A percentile compares a stretch with the other conserved stretches of the same genome.
phyloP scores from a whole-genome alignment of 352 stramenopile genomes.

The Pythium utonaiense region DNA sequence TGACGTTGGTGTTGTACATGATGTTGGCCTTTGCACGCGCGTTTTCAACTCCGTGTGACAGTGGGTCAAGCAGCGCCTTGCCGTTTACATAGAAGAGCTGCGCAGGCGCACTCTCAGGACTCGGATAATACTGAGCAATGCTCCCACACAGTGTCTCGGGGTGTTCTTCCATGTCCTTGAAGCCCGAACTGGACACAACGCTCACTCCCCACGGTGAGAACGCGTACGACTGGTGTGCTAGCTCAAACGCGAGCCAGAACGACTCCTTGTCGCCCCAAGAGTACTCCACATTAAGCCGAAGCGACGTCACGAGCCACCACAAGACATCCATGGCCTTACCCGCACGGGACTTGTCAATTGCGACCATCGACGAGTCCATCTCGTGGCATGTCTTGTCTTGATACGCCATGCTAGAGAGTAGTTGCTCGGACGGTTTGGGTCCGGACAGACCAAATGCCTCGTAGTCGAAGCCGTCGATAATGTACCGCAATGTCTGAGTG shows the following conservation, averaged over 20 bases:
- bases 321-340: conserved; percentile 37
- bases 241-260: conserved; percentile 66
- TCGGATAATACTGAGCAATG: conserved; percentile 57
- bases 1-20: conserved; percentile 36
- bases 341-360: conserved; percentile 39
- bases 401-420: conserved; percentile 36
- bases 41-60: conserved; percentile 24
- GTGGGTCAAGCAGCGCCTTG: conserved; percentile 47
- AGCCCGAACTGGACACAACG: conserved; percentile 22
- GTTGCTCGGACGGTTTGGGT: conserved; percentile 15
- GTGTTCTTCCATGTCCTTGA: conserved; percentile 40
- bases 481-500: conserved; percentile 24
- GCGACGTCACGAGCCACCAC: conserved; percentile 47
- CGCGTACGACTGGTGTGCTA: conserved; percentile 49
- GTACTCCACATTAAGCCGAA: conserved; percentile 38
- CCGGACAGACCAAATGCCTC: conserved; percentile 29
- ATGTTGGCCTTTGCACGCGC: conserved; percentile 16
- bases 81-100: conserved; percentile 60
- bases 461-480: conserved; percentile 49
- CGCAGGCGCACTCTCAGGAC: conserved; percentile 11
- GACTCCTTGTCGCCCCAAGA: conserved; percentile 53
- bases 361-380: conserved; percentile 55
- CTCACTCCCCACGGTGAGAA: conserved; percentile 69
- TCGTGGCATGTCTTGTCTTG: conserved; percentile 38
- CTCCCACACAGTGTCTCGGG: conserved; percentile 66